Percentiles rank a stretch among this genome's conserved stretches.
Conservation (phyloP, 2,329 filamentous ascomycete genomes). For the Dendrostoma leiphaemia region DNA sequence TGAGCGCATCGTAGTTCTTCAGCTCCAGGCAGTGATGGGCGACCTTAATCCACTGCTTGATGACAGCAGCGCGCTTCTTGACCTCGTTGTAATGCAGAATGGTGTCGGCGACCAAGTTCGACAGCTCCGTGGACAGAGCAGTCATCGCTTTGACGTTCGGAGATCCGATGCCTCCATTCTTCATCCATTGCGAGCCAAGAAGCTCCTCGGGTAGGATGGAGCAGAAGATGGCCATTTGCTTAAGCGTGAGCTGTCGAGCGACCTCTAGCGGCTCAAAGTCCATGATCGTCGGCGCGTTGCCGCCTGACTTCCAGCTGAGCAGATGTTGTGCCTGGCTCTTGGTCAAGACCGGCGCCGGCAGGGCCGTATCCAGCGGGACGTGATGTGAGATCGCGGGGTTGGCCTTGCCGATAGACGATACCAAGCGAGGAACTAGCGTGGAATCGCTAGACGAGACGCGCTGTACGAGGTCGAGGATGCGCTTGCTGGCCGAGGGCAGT, state of each 20-base stretch:
- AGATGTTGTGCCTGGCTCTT: constrained; percentile 76
- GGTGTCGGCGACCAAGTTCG: constrained; percentile 88
- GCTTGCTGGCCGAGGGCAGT: constrained; percentile 74
- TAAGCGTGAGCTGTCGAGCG: constrained; percentile 87
- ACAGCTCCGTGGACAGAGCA: constrained; percentile 84
- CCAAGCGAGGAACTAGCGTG: constrained; percentile 75
- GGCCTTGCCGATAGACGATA: constrained; percentile 86
- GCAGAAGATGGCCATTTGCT: constrained; percentile 89
- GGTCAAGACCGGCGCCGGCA: constrained; percentile 68
- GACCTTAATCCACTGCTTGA: constrained; percentile 99
- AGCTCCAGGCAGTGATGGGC: constrained; percentile 82
- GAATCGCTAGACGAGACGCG: constrained; percentile 70
- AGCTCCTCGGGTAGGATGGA: constrained; percentile 90
- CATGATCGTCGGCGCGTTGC: constrained; percentile 68
- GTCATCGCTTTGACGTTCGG: constrained; percentile 95
- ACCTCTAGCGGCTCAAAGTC: constrained; percentile 92
- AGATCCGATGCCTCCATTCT: constrained; percentile 74
- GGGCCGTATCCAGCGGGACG: constrained; percentile 66
- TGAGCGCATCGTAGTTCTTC: constrained; percentile 93
- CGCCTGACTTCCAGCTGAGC: constrained; percentile 71
- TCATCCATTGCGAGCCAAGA: constrained; percentile 90
- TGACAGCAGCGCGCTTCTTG: constrained; percentile 84
- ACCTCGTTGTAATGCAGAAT: constrained; percentile 86
- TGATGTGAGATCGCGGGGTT: constrained; percentile 67
- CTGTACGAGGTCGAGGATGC: constrained; percentile 75